Evolutionary conservation across 139 green algal species (phyloP), one percentile per base, ranked within the genome.

Genomic region (Penium margaritaceum): DNA sequence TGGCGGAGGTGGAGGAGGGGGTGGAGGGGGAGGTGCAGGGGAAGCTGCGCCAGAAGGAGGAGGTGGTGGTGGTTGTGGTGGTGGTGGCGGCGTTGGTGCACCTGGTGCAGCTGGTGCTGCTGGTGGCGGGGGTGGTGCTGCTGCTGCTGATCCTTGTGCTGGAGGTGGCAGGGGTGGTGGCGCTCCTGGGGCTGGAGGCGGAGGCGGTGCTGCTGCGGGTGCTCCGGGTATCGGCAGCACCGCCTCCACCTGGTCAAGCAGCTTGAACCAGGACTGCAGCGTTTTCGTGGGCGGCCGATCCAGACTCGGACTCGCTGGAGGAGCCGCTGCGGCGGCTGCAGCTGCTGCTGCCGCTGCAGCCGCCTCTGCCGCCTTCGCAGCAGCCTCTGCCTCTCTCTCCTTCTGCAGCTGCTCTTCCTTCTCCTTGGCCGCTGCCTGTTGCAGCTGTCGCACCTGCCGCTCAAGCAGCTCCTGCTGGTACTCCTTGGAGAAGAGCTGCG

Each of bases 391-490:
- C 51, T 60, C 51, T 5, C 51, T 60, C 51, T 60, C 51, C 51
- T 24, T 24, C n/a, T n/a, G 51, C 6, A 24, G 30, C 2, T 33
- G 17, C 21, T 60, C 51, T 24, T n/a, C 51, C 51, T 60, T 24
- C 51, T 60, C 51, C 51, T 24, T 33, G 5, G 24, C 51, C 24
- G 24, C 51, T 24, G 29, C 30, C 21, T 24, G 24, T 24, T 33
- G 24, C 21, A 60, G 51, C 19, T 57, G 24, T 21, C 46, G 19
- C 46, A 19, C 46, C 46, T 57, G 51, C 51, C 30, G 29, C 51
- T 60, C 51, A n/a, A 60, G 51, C 19, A 60, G 51, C 51, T 24
- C 24, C 51, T 60, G 51, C 51, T 60, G 51, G 51, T 60, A 60
- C 51, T 60, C 51, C 1, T n/a, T n/a, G 24, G 51, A 24, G 51